Percentiles rank a stretch among this genome's conserved stretches.
phyloP scores from a whole-genome alignment of 768 basidiomycete genomes.

The Austroboletus festivus region DNA sequence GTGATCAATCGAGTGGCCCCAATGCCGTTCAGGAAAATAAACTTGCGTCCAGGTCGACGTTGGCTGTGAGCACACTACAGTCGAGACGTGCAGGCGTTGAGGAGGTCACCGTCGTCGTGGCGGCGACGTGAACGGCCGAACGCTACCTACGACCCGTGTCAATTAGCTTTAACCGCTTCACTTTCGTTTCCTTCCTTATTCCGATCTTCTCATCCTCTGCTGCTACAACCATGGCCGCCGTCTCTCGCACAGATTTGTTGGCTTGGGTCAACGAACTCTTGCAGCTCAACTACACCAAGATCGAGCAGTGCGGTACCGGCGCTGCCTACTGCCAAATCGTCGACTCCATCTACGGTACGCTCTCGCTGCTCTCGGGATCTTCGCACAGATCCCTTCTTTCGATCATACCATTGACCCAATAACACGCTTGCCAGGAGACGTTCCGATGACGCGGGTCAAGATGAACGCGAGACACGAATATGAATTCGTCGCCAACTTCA shows the following conservation, averaged over 20 bases:
- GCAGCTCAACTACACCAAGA: constrained; percentile 85
- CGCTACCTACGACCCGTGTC: too few relatives aligned
- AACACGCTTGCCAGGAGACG: constrained; percentile 55
- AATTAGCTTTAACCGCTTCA: too few relatives aligned
- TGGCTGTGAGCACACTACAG: too few relatives aligned
- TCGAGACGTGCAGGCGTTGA: too few relatives aligned
- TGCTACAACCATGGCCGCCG: constrained; percentile 47
- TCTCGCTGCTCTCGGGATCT: constrained; percentile 8
- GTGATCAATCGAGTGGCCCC: not conserved
- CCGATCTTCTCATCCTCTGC: not conserved
- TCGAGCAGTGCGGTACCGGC: constrained; percentile 89
- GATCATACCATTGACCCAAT: constrained; percentile 10
- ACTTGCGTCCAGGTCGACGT: too few relatives aligned
- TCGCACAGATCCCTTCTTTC: constrained; percentile 17
- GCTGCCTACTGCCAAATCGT: constrained; percentile 94
- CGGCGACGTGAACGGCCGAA: not conserved
- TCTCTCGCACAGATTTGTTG: constrained; percentile 81
- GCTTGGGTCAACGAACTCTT: constrained; percentile 94
- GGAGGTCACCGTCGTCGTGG: not conserved
- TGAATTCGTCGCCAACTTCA: constrained; percentile 93
- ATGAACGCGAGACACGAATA: constrained; percentile 96
- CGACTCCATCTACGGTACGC: constrained; percentile 89
- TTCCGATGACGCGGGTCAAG: constrained; percentile 91
- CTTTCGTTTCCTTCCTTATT: too few relatives aligned
- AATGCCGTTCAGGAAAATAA: too few relatives aligned